phyloP scores from a whole-genome alignment of 495 filamentous ascomycete genomes.

The Hypoxylon intermedium region DNA sequence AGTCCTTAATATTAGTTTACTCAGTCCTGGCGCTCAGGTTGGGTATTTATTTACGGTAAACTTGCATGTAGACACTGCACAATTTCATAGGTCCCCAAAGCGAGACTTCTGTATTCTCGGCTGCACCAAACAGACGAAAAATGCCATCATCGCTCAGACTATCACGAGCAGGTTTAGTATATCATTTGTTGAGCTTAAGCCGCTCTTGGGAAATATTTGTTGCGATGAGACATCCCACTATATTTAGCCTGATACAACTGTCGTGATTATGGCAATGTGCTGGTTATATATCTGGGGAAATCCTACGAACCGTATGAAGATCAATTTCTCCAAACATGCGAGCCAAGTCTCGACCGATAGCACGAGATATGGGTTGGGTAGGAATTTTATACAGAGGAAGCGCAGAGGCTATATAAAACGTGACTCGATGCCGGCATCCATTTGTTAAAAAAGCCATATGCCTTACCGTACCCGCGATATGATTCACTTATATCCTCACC shows the following conservation, averaged over 20 bases:
- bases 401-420: slow-evolving; percentile 23
- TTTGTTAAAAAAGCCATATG: slow-evolving; percentile 15
- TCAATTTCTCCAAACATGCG: slow-evolving; percentile 17
- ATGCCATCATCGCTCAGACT: background rate
- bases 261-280: slow-evolving; percentile 20
- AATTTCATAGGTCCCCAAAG: no score
- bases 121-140: background rate
- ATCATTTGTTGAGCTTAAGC: background rate
- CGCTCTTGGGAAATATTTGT: slow-evolving; percentile 8
- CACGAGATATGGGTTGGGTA: slow-evolving; percentile 34
- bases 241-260: slow-evolving; percentile 34
- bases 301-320: slow-evolving; percentile 10
- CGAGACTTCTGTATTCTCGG: slow-evolving; percentile 7
- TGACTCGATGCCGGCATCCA: slow-evolving; percentile 27
- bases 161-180: background rate
- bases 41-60: no score
- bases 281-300: slow-evolving; percentile 15
- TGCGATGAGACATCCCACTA: slow-evolving; percentile 3
- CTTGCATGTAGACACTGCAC: no score
- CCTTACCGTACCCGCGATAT: slow-evolving; percentile 18
- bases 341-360: slow-evolving; percentile 15
- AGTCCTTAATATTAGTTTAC: background rate
- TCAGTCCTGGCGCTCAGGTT: no score
- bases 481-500: slow-evolving; percentile 1
- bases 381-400: slow-evolving; percentile 17